Evolutionary conservation across 805 yeast species (phyloP).

Genomic region (Starmerella tilneyi): DNA sequence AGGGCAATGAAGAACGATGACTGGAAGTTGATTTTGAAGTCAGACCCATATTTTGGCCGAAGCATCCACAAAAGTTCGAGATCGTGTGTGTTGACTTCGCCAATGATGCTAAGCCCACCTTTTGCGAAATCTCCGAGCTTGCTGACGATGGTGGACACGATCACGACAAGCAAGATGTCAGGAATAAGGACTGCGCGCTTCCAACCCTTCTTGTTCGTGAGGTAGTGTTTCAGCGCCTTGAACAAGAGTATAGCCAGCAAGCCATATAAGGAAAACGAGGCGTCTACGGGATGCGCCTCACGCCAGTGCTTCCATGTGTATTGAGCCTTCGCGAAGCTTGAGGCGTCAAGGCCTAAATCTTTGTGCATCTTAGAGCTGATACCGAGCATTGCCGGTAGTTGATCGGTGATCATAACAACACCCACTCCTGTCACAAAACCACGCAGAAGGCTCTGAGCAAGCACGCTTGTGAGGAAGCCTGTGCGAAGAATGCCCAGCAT

Average conservation of each 20-base stretch:
- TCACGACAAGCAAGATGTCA: constrained; percentile 71
- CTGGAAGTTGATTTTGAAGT: constrained; percentile 48
- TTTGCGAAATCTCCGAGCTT: constrained; percentile 29
- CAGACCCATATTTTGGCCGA: constrained; percentile 34
- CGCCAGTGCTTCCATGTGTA: constrained; percentile 45
- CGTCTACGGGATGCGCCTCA: constrained; percentile 48
- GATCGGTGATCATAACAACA: constrained; percentile 66
- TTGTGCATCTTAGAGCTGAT: constrained; percentile 37
- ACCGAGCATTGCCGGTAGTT: constrained; percentile 64
- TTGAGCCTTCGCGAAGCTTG: constrained; percentile 58
- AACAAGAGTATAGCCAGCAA: constrained; percentile 39
- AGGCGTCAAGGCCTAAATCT: constrained; percentile 41
- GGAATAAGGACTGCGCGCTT: constrained; percentile 58
- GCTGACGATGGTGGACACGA: constrained; percentile 47
- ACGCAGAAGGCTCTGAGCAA: constrained; percentile 63
- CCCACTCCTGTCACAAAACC: constrained; percentile 87
- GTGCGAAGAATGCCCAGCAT: constrained; percentile 71
- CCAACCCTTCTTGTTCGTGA: constrained; percentile 24
- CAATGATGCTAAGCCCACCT: constrained; percentile 56
- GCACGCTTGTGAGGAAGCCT: constrained; percentile 73
- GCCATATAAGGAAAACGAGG: constrained; percentile 47
- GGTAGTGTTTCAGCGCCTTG: constrained; percentile 36
- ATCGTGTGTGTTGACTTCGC: constrained; percentile 47
- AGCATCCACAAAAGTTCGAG: constrained; percentile 53
- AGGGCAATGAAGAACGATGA: constrained; percentile 70